Percentiles rank a stretch among this genome's conserved stretches.
Conservation (phyloP, 306 rosid species). For the Astragalus glycyphyllos region DNA sequence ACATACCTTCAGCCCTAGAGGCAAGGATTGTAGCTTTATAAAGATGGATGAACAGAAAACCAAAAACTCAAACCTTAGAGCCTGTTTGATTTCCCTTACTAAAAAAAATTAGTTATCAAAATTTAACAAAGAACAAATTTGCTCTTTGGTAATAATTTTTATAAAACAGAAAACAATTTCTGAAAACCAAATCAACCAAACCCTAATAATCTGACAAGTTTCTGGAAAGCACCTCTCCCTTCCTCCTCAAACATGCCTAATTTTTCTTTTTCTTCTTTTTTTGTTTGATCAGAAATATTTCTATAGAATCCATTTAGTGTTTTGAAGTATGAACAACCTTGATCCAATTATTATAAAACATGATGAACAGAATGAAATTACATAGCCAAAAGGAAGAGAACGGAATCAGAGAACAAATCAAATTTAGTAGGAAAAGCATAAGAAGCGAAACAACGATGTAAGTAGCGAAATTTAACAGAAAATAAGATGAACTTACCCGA, state of each 20-base stretch:
- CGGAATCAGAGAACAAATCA: not conserved
- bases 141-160: too few species aligned
- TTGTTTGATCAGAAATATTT: not conserved
- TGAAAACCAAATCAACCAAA: too few species aligned
- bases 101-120: too few species aligned
- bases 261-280: not conserved
- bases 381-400: not conserved
- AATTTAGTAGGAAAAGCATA: not conserved
- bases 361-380: not conserved
- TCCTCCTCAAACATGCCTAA: not conserved
- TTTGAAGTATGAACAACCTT: not conserved
- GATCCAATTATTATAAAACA: not conserved
- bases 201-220: conserved; percentile 18
- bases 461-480: not conserved
- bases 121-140: too few species aligned
- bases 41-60: not conserved
- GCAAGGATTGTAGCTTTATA: not conserved
- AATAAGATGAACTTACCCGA: conserved; percentile 59
- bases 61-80: not conserved
- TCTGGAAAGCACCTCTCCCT: not conserved
- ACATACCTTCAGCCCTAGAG: not conserved
- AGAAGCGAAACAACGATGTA: not conserved
- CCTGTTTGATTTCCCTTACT: too few species aligned
- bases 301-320: not conserved
- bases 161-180: too few species aligned